Conservation (phyloP, 208 protist genomes). For the Herpetomonas tarakana region DNA sequence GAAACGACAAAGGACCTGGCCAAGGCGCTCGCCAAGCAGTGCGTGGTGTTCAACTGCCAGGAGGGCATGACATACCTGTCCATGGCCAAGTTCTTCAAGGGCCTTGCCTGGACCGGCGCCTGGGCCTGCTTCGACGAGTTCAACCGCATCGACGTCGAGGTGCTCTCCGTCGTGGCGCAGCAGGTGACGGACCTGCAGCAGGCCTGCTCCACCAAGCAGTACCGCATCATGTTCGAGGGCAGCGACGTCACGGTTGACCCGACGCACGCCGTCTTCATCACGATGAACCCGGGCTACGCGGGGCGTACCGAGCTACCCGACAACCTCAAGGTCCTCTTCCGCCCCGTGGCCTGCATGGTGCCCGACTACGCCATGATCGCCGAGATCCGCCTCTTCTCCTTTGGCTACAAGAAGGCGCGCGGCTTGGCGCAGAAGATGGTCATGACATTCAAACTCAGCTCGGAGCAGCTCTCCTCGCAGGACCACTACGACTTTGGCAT, state of each 20-base stretch:
- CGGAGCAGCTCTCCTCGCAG: constrained; percentile 98
- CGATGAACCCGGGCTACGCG: constrained; percentile 99
- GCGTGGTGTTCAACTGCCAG: constrained; percentile 98
- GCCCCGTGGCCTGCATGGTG: constrained; percentile 98
- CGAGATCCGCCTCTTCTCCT: constrained; percentile 98
- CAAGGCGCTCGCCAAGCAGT: constrained; percentile 97
- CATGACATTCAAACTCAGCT: constrained; percentile 97
- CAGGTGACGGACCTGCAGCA: constrained; percentile 96
- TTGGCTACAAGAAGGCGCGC: constrained; percentile 96
- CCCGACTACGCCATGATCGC: constrained; percentile 99
- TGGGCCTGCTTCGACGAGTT: constrained; percentile 99
- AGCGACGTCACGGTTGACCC: constrained; percentile 93
- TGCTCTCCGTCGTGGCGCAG: constrained; percentile 96
- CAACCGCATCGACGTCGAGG: constrained; percentile 98
- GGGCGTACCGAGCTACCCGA: constrained; percentile 98
- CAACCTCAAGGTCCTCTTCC: constrained; percentile 98
- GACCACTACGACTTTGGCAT: constrained; percentile 99
- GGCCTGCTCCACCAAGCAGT: constrained; percentile 90
- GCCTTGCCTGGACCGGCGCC: constrained; percentile 95
- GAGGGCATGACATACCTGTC: constrained; percentile 95
- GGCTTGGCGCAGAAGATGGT: constrained; percentile 97
- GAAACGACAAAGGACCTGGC: constrained; percentile 98
- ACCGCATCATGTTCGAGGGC: constrained; percentile 93
- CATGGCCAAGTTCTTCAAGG: constrained; percentile 98
- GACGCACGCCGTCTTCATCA: constrained; percentile 96